Evolutionary conservation across 306 rosid species (phyloP).

Genomic region (Hippophae rhamnoides): DNA sequence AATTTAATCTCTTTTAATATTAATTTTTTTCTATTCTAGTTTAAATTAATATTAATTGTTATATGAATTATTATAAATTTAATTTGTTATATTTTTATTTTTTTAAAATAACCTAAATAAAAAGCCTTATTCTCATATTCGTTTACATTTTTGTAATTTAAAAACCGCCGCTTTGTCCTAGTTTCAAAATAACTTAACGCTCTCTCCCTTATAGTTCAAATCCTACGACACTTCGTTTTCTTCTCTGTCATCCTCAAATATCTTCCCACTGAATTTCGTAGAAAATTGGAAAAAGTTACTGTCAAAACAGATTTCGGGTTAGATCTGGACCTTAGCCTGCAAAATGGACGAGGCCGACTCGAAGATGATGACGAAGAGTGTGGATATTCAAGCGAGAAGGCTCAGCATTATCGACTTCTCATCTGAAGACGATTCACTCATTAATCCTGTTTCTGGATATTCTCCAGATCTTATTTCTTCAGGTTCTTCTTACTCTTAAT

Average conservation of each 20-base stretch:
- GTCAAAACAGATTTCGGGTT: neutral
- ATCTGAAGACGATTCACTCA: slow-evolving; percentile 84
- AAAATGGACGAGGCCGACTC: slow-evolving; percentile 23
- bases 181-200: neutral
- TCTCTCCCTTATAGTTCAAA: neutral
- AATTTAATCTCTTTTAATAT: too few relatives aligned
- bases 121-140: neutral
- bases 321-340: slow-evolving; percentile 4
- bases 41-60: too few relatives aligned
- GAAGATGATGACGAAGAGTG: slow-evolving; percentile 3
- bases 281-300: neutral
- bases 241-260: neutral
- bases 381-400: slow-evolving; percentile 37
- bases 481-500: slow-evolving; percentile 26
- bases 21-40: too few relatives aligned
- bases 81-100: too few relatives aligned
- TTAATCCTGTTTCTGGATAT: slow-evolving; percentile 29
- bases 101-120: too few relatives aligned
- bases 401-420: slow-evolving; percentile 83
- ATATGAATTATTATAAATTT: too few relatives aligned
- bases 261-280: neutral
- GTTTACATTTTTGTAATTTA: neutral
- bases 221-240: neutral
- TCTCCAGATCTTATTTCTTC: slow-evolving; percentile 13
- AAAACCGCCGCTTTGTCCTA: slow-evolving; percentile 8